Conservation (phyloP, 331 rosid genomes). For the Erythrophleum ivorense region DNA sequence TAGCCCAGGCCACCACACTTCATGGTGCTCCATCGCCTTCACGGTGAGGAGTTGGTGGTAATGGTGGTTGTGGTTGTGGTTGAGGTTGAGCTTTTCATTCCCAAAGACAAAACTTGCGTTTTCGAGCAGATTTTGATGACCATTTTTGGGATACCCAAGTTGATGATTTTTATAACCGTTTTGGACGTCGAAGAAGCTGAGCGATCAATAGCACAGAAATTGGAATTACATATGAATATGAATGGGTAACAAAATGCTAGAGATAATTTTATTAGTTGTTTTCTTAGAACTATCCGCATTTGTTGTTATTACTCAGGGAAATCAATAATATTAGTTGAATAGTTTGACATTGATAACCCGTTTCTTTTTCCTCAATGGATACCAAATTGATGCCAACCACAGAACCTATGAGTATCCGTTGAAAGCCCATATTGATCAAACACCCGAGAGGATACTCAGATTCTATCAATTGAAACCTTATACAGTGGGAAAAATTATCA, state of each 20-base stretch:
- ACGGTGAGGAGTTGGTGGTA: background rate
- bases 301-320: background rate
- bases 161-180: conserved; percentile 6
- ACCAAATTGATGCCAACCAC: conserved; percentile 14
- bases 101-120: conserved; percentile 4
- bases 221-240: background rate
- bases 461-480: background rate
- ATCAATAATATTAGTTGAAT: background rate
- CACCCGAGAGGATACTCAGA: conserved; percentile 26
- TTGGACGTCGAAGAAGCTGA: conserved; percentile 8
- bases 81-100: background rate
- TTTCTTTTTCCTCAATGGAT: background rate
- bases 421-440: conserved; percentile 33
- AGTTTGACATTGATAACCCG: background rate
- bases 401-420: conserved; percentile 41
- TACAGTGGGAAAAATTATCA: background rate
- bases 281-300: too few species aligned
- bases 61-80: background rate
- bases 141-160: conserved; percentile 25
- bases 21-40: conserved; percentile 10
- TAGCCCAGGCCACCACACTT: conserved; percentile 32
- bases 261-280: background rate
- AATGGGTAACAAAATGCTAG: background rate
- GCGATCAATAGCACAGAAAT: background rate
- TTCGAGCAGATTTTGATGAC: conserved; percentile 7